Conservation (phyloP, 257 asterid genomes). For the Ilex aquifolium region DNA sequence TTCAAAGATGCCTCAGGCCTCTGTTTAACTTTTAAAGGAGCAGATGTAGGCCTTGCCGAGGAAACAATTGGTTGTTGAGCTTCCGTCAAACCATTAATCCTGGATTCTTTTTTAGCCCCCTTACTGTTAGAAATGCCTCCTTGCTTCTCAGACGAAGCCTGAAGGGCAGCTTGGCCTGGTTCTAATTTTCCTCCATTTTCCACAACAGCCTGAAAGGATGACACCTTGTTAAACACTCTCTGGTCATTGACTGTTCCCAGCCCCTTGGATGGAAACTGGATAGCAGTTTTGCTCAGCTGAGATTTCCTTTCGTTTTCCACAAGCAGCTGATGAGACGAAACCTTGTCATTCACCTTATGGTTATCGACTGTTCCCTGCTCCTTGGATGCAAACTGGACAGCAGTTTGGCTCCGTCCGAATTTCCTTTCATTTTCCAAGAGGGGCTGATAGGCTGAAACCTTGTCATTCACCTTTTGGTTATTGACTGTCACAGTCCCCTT, state of each 20-base stretch:
- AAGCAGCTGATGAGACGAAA: constrained; percentile 1
- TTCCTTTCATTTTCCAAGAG: constrained; percentile 13
- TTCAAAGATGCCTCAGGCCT: constrained; percentile 12
- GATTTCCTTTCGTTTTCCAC: constrained; percentile 12
- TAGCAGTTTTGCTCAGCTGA: background rate
- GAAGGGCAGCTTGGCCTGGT: constrained; percentile 4
- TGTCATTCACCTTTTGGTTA: constrained; percentile 1
- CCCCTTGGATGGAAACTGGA: background rate
- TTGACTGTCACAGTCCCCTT: constrained; percentile 6
- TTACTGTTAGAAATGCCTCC: constrained; percentile 1
- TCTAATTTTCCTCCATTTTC: constrained; percentile 21
- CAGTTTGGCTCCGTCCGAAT: constrained; percentile 27
- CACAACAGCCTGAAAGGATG: background rate
- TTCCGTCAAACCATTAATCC: constrained; percentile 25
- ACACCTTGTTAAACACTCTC: constrained; percentile 3
- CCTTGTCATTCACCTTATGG: constrained; percentile 7
- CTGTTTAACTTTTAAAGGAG: constrained; percentile 21
- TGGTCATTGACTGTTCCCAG: background rate
- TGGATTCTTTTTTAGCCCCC: constrained; percentile 18
- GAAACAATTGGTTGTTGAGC: constrained; percentile 5
- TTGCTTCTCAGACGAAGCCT: constrained; percentile 9
- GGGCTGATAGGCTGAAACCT: constrained; percentile 11
- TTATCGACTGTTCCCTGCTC: constrained; percentile 13
- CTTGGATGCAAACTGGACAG: constrained; percentile 5
- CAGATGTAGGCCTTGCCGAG: constrained; percentile 13